Conservation (phyloP, 257 asterid species). For the Nemophila menziesii region DNA sequence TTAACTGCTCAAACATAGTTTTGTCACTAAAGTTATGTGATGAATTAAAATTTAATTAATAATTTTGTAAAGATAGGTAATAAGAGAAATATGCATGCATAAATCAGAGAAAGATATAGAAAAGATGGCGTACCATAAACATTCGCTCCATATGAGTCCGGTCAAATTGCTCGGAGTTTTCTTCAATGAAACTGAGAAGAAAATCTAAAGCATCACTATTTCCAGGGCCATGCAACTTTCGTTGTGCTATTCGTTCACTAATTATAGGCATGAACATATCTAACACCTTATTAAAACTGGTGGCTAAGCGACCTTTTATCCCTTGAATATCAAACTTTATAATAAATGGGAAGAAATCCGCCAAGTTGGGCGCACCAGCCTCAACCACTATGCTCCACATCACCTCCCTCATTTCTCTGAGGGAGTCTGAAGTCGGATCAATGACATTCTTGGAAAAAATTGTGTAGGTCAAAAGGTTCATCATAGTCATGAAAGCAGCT, state of each 20-base stretch:
- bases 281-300: not conserved
- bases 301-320: not conserved
- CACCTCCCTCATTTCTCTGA: too few species aligned
- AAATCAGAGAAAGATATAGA: not conserved
- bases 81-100: too few species aligned
- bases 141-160: not conserved
- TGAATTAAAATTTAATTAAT: too few species aligned
- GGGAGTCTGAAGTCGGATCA: not conserved
- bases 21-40: too few species aligned
- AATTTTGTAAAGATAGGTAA: too few species aligned
- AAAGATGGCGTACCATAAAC: not conserved
- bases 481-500: conserved; percentile 5
- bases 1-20: too few species aligned
- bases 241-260: not conserved
- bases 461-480: conserved; percentile 1
- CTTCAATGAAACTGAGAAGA: conserved; percentile 1
- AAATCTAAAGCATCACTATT: conserved; percentile 4
- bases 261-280: not conserved
- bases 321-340: conserved; percentile 3
- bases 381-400: not conserved
- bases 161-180: too few species aligned
- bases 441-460: conserved; percentile 4
- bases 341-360: conserved; percentile 4
- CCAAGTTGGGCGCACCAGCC: conserved; percentile 1
- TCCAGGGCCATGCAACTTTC: not conserved